These are phyloP conservation scores for Leptomonas pyrrhocoris DNA, from an alignment of 208 protist species.

Conservation along the genomic window DNA sequence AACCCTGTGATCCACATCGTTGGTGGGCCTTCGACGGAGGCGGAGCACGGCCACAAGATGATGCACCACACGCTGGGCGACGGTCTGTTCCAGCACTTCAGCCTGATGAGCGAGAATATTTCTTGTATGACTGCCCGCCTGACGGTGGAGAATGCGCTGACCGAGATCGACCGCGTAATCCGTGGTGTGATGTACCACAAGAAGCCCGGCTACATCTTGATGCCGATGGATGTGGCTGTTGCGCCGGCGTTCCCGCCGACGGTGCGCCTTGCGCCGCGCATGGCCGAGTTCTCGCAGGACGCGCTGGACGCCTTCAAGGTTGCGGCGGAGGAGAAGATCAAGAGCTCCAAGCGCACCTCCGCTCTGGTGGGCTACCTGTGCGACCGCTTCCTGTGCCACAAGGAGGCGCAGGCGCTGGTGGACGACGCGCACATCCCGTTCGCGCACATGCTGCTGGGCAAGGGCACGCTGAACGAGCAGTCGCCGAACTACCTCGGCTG, in stretches of 20 bases:
- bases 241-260: conserved; percentile 6
- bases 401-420: conserved; percentile 34
- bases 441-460: conserved; percentile 44
- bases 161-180: conserved; percentile 47
- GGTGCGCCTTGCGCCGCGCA: conserved; percentile 12
- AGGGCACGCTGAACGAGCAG: conserved; percentile 54
- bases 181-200: conserved; percentile 24
- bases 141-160: conserved; percentile 21
- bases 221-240: conserved; percentile 36
- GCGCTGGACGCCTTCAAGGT: conserved; percentile 27
- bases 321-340: conserved; percentile 38
- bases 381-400: conserved; percentile 43
- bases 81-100: conserved; percentile 40
- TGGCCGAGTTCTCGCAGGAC: conserved; percentile 3
- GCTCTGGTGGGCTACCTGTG: conserved; percentile 45
- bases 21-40: conserved; percentile 31
- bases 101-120: conserved; percentile 32
- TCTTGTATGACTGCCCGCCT: conserved; percentile 20
- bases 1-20: conserved; percentile 51
- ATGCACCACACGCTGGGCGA: conserved; percentile 51
- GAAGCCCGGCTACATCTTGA: conserved; percentile 43
- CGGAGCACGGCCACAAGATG: conserved; percentile 21
- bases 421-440: conserved; percentile 44
- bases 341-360: conserved; percentile 14
- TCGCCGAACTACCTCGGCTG: conserved; percentile 40